A percentile compares a stretch with the other conserved stretches of the same genome.
Conservation (phyloP, 2,329 filamentous ascomycete species). For the Tolypocladium ophioglossoides region DNA sequence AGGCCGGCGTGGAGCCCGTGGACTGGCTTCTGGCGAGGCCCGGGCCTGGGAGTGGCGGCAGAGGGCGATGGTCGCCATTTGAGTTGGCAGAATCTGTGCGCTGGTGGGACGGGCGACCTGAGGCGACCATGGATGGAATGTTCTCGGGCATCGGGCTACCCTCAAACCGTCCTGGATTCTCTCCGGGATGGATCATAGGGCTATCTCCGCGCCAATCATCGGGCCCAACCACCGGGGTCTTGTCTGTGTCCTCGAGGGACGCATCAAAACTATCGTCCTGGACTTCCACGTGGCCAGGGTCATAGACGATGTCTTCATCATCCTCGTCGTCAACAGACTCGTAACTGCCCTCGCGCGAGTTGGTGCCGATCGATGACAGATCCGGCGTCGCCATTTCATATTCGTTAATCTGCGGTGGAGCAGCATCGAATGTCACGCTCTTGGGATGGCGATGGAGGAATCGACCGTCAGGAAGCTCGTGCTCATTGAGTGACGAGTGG, state of each 20-base stretch:
- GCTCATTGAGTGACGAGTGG: slow-evolving; percentile 48
- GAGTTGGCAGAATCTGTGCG: slow-evolving; percentile 67
- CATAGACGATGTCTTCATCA: slow-evolving; percentile 49
- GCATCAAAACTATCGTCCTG: slow-evolving; percentile 89
- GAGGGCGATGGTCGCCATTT: slow-evolving; percentile 70
- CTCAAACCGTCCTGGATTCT: slow-evolving; percentile 39
- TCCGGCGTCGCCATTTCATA: slow-evolving; percentile 98
- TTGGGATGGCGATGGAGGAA: slow-evolving; percentile 77
- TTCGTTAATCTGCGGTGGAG: slow-evolving; percentile 89
- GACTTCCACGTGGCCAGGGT: slow-evolving; percentile 35
- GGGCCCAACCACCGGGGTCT: slow-evolving; percentile 94
- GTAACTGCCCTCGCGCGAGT: slow-evolving; percentile 86
- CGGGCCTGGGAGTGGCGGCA: slow-evolving; percentile 74
- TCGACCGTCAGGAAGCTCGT: slow-evolving; percentile 52
- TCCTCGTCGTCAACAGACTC: slow-evolving; percentile 72
- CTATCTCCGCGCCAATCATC: slow-evolving; percentile 85
- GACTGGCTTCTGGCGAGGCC: slow-evolving; percentile 25
- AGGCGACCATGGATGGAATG: slow-evolving; percentile 26
- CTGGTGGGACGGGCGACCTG: slow-evolving; percentile 43
- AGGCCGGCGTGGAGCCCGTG: slow-evolving; percentile 41
- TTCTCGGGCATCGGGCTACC: slow-evolving; percentile 56
- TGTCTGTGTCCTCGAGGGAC: slow-evolving; percentile 88
- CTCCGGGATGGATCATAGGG: slow-evolving; percentile 25
- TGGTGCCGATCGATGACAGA: slow-evolving; percentile 81
- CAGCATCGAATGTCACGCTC: slow-evolving; percentile 93